Evolutionary conservation across 345 rosid species (phyloP).

Genomic region (Balakata baccata): DNA sequence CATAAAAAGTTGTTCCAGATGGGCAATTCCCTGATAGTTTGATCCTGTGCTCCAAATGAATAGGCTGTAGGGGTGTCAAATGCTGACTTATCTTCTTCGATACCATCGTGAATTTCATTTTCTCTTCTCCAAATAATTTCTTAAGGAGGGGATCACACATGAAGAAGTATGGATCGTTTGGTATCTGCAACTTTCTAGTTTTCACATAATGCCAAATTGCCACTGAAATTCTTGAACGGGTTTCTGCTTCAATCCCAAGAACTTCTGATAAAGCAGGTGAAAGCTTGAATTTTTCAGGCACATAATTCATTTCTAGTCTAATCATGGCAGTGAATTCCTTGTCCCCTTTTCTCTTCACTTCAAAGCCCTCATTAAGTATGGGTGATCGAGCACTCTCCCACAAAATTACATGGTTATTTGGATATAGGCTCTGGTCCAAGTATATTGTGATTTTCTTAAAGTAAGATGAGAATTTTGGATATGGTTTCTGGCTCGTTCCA

Average conservation of each 20-base stretch:
- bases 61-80: slow-evolving; percentile 47
- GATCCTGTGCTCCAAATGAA: slow-evolving; percentile 58
- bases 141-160: slow-evolving; percentile 47
- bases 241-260: slow-evolving; percentile 55
- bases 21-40: slow-evolving; percentile 55
- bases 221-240: slow-evolving; percentile 43
- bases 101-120: slow-evolving; percentile 46
- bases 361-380: slow-evolving; percentile 56
- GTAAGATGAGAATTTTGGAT: slow-evolving; percentile 53
- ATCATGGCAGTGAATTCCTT: slow-evolving; percentile 55
- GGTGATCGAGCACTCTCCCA: slow-evolving; percentile 59
- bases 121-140: slow-evolving; percentile 55
- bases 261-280: slow-evolving; percentile 46
- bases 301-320: slow-evolving; percentile 52
- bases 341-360: slow-evolving; percentile 60
- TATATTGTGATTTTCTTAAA: slow-evolving; percentile 53
- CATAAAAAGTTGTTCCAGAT: slow-evolving; percentile 54
- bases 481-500: slow-evolving; percentile 33
- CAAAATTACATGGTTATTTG: slow-evolving; percentile 51
- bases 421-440: slow-evolving; percentile 56
- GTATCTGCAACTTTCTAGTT: slow-evolving; percentile 46
- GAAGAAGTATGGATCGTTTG: slow-evolving; percentile 45
- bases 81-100: slow-evolving; percentile 48
- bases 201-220: slow-evolving; percentile 66
- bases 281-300: slow-evolving; percentile 54